Evolutionary conservation across 495 filamentous ascomycete genomes (phyloP).

Genomic region (Tuber borchii): DNA sequence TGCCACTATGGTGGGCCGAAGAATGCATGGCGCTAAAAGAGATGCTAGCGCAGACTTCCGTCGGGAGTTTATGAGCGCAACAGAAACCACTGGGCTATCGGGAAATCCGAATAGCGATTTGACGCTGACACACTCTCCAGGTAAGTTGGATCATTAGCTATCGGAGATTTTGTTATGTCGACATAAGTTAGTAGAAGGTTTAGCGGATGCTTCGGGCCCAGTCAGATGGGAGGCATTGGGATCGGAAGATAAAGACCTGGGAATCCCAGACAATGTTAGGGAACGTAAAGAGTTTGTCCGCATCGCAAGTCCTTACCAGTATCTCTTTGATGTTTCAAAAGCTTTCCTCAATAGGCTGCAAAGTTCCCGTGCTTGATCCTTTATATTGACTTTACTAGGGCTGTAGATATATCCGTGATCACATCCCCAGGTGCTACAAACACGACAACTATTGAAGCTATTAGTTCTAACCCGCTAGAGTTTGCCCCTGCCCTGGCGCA

Average conservation of each 20-base stretch:
- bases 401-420: no score
- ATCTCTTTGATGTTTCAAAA: not conserved
- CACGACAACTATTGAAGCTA: no score
- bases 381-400: no score
- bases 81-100: not conserved
- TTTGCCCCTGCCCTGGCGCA: no score
- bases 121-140: not conserved
- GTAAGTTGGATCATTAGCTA: not conserved
- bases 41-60: not conserved
- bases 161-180: not conserved
- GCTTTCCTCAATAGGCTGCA: no score
- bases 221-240: not conserved
- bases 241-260: not conserved
- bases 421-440: no score
- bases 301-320: not conserved
- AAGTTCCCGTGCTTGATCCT: no score
- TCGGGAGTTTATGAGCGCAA: not conserved
- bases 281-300: not conserved
- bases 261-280: not conserved
- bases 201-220: not conserved
- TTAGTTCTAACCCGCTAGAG: no score
- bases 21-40: not conserved
- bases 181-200: not conserved
- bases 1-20: not conserved
- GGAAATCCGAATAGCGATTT: not conserved